Evolutionary conservation across 2,329 filamentous ascomycete species (phyloP).

Genomic region (Diaporthe capsici): DNA sequence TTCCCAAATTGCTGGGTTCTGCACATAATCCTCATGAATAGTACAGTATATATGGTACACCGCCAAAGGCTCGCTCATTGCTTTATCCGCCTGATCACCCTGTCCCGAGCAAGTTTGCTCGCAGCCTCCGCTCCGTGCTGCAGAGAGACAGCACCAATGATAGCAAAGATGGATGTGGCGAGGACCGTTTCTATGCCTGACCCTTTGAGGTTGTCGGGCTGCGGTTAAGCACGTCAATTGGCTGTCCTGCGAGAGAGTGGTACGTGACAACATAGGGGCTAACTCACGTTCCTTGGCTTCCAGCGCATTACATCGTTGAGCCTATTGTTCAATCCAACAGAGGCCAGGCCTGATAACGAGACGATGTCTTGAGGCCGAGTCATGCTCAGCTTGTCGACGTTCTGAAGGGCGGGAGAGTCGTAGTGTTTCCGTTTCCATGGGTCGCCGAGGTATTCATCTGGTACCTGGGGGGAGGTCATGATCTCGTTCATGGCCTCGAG

Average conservation of each 20-base stretch:
- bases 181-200: slow-evolving; percentile 85
- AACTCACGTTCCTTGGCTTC: slow-evolving; percentile 84
- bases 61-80: slow-evolving; percentile 1
- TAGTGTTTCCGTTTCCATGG: slow-evolving; percentile 73
- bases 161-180: slow-evolving; percentile 83
- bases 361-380: slow-evolving; percentile 73
- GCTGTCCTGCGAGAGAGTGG: background rate
- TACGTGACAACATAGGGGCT: background rate
- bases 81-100: slow-evolving; percentile 71
- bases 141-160: slow-evolving; percentile 90
- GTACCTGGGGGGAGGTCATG: slow-evolving; percentile 42
- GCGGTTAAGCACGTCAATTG: slow-evolving; percentile 26
- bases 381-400: slow-evolving; percentile 79
- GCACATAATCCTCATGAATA: background rate
- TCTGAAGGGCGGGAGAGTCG: slow-evolving; percentile 77
- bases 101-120: slow-evolving; percentile 80
- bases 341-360: slow-evolving; percentile 75
- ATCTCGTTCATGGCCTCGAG: slow-evolving; percentile 47
- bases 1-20: background rate
- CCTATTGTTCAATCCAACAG: slow-evolving; percentile 78
- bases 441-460: slow-evolving; percentile 43
- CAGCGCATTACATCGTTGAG: slow-evolving; percentile 85
- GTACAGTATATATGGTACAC: slow-evolving; percentile 33
- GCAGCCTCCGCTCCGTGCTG: slow-evolving; percentile 87
- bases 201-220: slow-evolving; percentile 75